Evolutionary conservation across 2,329 filamentous ascomycete species (phyloP), one percentile per base, ranked within the genome.

Genomic region (Clonostachys rhizophaga): DNA sequence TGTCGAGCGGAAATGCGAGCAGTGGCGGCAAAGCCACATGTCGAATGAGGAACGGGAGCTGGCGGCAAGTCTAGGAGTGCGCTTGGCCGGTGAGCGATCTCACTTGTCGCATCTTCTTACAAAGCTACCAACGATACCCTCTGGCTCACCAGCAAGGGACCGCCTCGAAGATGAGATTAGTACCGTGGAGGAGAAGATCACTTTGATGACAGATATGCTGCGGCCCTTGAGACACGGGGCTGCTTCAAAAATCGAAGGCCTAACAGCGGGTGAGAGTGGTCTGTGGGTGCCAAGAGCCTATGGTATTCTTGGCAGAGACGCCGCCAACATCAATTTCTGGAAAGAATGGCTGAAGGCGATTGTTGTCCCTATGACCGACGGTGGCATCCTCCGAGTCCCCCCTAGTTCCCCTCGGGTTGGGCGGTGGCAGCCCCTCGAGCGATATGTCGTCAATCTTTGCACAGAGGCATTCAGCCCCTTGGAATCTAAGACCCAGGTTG

Each of bases 261-360:
- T 99, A 51, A 97, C 92, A 0, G 89, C 95, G 54, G 91, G 92
- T 40, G 94, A 97, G 63, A 96, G 90, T 46, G 94, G 92, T 3
- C 84, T 97, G 50, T 99, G 94, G 94, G 91, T 90, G 44, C 94
- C 94, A 16, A 81, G 94, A 53, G 91, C 92, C 2, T 99, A 95
- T 61, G 94, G 94, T 49, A 86, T 99, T 51, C 75, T 99, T 52
- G 94, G 94, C 34, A 81, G 89, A 52, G 94, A 99, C 62, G 76
- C 78, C 12, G 86, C 83, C 50, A 80, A 95, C 68, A 91, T 91
- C 53, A 82, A 84, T 34, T 97, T 99, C 69, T 99, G 92, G 91
- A 97, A 97, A 66, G 94, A 99, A 64, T 99, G 94, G 94, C 78
- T 99, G 43, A 87, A 90, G 66, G 91, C 92, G 7, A 80, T 97